Evolutionary conservation across 2,329 filamentous ascomycete species (phyloP).

Genomic region (Drechslerella dactyloides): DNA sequence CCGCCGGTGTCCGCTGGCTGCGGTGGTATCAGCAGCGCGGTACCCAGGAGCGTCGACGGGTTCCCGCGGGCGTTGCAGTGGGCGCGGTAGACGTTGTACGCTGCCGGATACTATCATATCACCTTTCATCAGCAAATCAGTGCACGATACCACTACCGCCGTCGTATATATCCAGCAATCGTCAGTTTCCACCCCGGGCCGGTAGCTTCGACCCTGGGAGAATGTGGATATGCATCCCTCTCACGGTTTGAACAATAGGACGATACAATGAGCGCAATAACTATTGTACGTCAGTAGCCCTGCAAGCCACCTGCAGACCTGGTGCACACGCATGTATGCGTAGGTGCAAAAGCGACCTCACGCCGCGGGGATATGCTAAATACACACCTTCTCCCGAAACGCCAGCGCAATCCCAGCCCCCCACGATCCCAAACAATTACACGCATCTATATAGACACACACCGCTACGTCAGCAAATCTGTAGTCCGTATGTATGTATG

Average conservation of each 20-base stretch:
- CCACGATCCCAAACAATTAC: slow-evolving; percentile 46
- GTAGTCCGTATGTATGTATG: too few species aligned
- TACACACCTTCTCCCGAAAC: slow-evolving; percentile 31
- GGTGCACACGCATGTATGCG: not conserved
- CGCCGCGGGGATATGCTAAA: not conserved
- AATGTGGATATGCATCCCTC: too few species aligned
- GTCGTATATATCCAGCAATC: too few species aligned
- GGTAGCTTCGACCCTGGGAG: too few species aligned
- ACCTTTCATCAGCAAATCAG: not conserved
- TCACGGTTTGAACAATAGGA: not conserved
- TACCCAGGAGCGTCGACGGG: slow-evolving; percentile 20
- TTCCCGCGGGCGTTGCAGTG: slow-evolving; percentile 21
- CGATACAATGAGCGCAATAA: not conserved
- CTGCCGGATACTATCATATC: slow-evolving; percentile 31
- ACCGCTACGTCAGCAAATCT: too few species aligned
- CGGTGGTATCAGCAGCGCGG: slow-evolving; percentile 35
- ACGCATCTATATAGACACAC: slow-evolving; percentile 49
- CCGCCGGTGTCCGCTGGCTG: slow-evolving; percentile 10
- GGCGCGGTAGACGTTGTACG: slow-evolving; percentile 27
- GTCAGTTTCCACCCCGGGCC: too few species aligned
- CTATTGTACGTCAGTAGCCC: not conserved
- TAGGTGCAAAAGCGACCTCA: not conserved
- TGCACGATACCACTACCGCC: too few species aligned
- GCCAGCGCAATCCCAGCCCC: slow-evolving; percentile 45
- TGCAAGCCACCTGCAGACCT: not conserved